phyloP scores from a whole-genome alignment of 495 filamentous ascomycete species.

The Penicillium arizonense region DNA sequence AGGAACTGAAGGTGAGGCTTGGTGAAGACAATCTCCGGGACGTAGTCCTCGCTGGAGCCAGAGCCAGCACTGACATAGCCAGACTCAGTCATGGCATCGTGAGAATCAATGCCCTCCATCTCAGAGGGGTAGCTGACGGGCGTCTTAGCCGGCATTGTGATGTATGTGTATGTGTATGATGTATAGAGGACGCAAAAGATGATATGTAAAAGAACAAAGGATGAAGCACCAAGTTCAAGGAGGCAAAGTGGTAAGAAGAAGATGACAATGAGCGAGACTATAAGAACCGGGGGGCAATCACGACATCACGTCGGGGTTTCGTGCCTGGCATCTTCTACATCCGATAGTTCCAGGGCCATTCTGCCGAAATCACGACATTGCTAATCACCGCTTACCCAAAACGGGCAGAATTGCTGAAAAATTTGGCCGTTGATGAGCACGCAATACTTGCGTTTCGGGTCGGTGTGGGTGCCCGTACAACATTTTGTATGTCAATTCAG shows the following conservation, averaged over 20 bases:
- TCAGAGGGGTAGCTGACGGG: constrained; percentile 40
- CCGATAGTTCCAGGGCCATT: constrained; percentile 21
- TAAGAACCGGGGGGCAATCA: constrained; percentile 32
- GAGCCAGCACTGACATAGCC: constrained; percentile 81
- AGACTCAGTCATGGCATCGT: constrained; percentile 61
- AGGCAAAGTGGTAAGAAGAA: constrained; percentile 13
- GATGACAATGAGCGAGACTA: constrained; percentile 29
- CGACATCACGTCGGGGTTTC: constrained; percentile 30
- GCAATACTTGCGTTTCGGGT: constrained; percentile 39
- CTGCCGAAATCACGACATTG: constrained; percentile 41
- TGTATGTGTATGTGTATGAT: constrained; percentile 10
- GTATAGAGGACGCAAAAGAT: neutral
- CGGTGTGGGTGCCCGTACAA: constrained; percentile 17
- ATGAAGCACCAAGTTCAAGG: constrained; percentile 1
- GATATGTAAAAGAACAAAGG: constrained; percentile 1
- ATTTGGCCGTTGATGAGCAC: constrained; percentile 29
- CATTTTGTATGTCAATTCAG: constrained; percentile 5
- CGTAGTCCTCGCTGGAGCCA: constrained; percentile 60
- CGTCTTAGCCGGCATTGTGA: constrained; percentile 44
- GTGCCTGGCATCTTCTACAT: constrained; percentile 26
- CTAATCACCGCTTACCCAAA: constrained; percentile 32
- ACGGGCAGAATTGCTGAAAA: constrained; percentile 11
- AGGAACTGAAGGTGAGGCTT: constrained; percentile 84
- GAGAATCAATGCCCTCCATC: constrained; percentile 34
- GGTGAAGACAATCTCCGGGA: constrained; percentile 81